Evolutionary conservation across 345 rosid species (phyloP).

Genomic region (Brassica napus): DNA sequence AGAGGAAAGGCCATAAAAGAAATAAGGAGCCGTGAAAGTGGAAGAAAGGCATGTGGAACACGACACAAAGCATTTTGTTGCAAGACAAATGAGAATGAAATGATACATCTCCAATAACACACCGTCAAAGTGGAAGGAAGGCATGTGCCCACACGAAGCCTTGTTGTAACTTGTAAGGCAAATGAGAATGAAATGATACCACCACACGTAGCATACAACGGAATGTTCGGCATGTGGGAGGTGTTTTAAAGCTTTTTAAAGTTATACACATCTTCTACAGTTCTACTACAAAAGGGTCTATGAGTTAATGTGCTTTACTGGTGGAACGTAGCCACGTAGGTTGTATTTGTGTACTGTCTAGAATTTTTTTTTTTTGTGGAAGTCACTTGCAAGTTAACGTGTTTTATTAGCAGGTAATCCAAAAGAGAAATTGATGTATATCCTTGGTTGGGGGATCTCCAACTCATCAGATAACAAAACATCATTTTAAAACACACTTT

Average conservation of each 20-base stretch:
- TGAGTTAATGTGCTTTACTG: conserved; percentile 13
- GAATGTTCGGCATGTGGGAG: conserved; percentile 37
- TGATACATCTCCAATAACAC: conserved; percentile 7
- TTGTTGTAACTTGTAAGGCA: background rate
- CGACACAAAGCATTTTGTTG: conserved; percentile 30
- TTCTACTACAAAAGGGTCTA: background rate
- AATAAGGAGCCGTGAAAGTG: conserved; percentile 15
- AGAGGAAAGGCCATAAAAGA: background rate
- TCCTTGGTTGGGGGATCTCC: conserved; percentile 3
- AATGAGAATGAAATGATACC: background rate
- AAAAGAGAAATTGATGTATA: background rate
- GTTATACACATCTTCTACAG: conserved; percentile 16
- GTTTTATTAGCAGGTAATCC: background rate
- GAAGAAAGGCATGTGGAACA: conserved; percentile 35
- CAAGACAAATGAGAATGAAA: conserved; percentile 16
- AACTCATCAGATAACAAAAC: conserved; percentile 9
- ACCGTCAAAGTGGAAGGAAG: conserved; percentile 26
- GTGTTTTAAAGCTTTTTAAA: background rate
- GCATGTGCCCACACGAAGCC: conserved; percentile 26
- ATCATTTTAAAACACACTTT: background rate
- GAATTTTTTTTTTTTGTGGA: background rate
- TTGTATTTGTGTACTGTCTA: conserved; percentile 21
- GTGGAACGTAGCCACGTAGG: conserved; percentile 26
- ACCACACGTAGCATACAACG: conserved; percentile 23
- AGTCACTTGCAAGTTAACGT: background rate